Base-by-base conservation (phyloP, 495 filamentous ascomycete species). In the Jackrogersella multiformis region DNA sequence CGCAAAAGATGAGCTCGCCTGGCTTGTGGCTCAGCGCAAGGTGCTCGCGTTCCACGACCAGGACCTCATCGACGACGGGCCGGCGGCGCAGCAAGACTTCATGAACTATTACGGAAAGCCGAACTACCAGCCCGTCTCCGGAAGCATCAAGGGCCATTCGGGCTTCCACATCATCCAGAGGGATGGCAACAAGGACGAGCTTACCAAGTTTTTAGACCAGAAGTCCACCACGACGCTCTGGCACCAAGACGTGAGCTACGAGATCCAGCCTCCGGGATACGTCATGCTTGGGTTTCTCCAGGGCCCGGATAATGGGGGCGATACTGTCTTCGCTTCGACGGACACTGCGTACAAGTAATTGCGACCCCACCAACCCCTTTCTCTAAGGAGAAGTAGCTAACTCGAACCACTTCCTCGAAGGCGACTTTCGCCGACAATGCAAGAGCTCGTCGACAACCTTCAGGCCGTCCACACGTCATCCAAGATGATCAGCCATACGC, bases 41-140 rank as follows among this genome's bases (percentile, higher is more conserved):
- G 42, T 45, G 18, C 21, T 45, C 20, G 42, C 42, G 12, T 45
- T 45, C 20, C 42, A 45, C 21, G 42, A 45, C 42, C 42, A 45
- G 9, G 42, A 45, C 42, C 42, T 45, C 42, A 45, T 45, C 42
- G 42, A 45, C 42, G 42, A 45, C 21, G 21, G 42, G 10, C 42
- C 42, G 20, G 42, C 42, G 1, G 21, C 42, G 3, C 42, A 45
- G 21, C 42, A 45, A 9, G 42, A 7, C 1, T 45, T 45, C 21
- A 45, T 45, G 42, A 45, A 45, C 42, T 24, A 45, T 13, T 45
- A 45, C 21, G 42, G 42, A 7, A 45, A 45, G 42, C 42, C 42
- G 20, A 45, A 45, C 20, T 45, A 45, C 42, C 42, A 45, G 42
- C 42, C 42, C 20, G 42, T 45, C 1, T 45, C 42, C 8, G 42